Conservation (phyloP, 768 basidiomycete genomes). For the Tulasnella sp. region DNA sequence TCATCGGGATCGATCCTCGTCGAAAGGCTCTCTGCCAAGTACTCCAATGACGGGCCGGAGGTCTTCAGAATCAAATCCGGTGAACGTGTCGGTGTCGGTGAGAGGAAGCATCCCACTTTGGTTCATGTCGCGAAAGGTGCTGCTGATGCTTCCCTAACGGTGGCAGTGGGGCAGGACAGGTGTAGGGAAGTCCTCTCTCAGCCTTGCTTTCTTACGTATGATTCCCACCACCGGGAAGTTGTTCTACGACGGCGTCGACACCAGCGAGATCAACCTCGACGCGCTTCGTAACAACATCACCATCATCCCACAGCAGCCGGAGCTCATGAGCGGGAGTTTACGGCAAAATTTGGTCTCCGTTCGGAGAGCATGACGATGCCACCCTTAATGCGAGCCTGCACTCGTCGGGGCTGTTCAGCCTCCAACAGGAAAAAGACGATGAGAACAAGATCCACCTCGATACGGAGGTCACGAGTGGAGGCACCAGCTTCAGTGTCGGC, state of each 20-base stretch:
- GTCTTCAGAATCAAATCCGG: conserved; percentile 49
- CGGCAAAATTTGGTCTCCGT: conserved; percentile 53
- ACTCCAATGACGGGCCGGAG: conserved; percentile 42
- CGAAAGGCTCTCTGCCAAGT: conserved; percentile 41
- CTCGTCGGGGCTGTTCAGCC: conserved; percentile 31
- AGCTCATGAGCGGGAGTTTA: conserved; percentile 44
- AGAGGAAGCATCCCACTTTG: conserved; percentile 18
- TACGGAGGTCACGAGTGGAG: conserved; percentile 28
- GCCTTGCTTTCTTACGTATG: conserved; percentile 44
- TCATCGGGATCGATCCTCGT: conserved; percentile 43
- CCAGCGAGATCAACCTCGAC: conserved; percentile 42
- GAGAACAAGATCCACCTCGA: conserved; percentile 24
- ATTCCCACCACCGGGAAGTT: conserved; percentile 47
- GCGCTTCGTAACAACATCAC: conserved; percentile 47
- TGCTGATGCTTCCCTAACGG: not conserved
- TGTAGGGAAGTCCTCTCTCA: conserved; percentile 43
- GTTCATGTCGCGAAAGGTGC: too few species aligned
- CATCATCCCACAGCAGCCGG: conserved; percentile 49
- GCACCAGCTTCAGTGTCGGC: conserved; percentile 33
- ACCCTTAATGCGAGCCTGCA: conserved; percentile 39
- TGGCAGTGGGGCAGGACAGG: conserved; percentile 48
- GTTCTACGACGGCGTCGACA: conserved; percentile 42
- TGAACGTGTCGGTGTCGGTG: conserved; percentile 48
- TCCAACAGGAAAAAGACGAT: conserved; percentile 12
- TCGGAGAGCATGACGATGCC: conserved; percentile 42